These are phyloP conservation scores for Pseudohalonectria lignicola DNA, from an alignment of 2,329 filamentous ascomycete genomes.

Conservation along the genomic window DNA sequence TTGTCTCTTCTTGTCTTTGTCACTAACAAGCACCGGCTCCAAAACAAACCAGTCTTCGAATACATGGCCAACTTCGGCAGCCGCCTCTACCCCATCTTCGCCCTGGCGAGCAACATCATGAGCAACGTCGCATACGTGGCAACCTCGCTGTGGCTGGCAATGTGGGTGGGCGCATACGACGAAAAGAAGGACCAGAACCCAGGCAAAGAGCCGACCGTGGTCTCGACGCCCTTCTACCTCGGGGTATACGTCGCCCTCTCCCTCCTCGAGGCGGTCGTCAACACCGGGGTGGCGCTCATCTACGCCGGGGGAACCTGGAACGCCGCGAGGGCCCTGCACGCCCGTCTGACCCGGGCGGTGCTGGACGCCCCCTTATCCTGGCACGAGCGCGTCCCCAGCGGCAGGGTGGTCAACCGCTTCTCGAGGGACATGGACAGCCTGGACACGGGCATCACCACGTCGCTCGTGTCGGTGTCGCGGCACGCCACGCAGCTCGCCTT, in stretches of 20 bases:
- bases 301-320: conserved; percentile 33
- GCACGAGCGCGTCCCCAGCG: conserved; percentile 55
- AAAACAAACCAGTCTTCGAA: conserved; percentile 27
- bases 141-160: conserved; percentile 35
- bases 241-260: conserved; percentile 31
- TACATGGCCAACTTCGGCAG: conserved; percentile 42
- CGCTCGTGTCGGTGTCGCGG: conserved; percentile 6
- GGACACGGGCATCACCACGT: conserved; percentile 70
- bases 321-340: conserved; percentile 42
- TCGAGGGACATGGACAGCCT: conserved; percentile 87
- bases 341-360: conserved; percentile 37
- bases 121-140: conserved; percentile 29
- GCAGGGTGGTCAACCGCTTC: conserved; percentile 89
- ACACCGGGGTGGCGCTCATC: conserved; percentile 6
- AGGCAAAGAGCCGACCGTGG: conserved; percentile 34
- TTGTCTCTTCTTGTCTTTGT: not conserved
- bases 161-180: conserved; percentile 41
- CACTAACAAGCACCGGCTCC: no score
- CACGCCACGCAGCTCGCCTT: conserved; percentile 7
- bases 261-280: conserved; percentile 29
- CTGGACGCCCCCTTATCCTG: conserved; percentile 43
- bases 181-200: conserved; percentile 28
- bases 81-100: conserved; percentile 26
- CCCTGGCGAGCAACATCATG: conserved; percentile 26
- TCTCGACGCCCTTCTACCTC: conserved; percentile 43